Conservation (phyloP, 495 filamentous ascomycete genomes). For the Xylaria cubensis region DNA sequence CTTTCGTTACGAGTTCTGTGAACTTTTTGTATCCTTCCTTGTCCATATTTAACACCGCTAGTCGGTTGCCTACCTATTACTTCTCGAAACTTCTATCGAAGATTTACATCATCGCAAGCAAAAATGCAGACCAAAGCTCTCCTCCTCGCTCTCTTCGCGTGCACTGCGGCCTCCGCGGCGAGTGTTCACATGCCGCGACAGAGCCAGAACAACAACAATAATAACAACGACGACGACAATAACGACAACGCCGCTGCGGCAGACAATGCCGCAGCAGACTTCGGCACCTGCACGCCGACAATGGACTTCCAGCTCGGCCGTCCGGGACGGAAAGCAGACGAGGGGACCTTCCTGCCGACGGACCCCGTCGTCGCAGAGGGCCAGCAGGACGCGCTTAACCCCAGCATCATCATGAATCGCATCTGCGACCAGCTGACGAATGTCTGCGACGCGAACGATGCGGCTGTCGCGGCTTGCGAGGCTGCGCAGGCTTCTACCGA, state of each 20-base stretch:
- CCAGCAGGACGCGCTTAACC: constrained; percentile 58
- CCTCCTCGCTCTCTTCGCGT: constrained; percentile 40
- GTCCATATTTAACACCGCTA: background rate
- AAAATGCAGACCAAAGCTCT: constrained; percentile 43
- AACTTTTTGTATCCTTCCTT: background rate
- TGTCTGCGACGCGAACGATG: constrained; percentile 60
- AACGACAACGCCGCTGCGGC: background rate
- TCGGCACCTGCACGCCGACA: constrained; percentile 58
- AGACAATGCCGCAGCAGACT: constrained; percentile 40
- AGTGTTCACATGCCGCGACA: background rate
- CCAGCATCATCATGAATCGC: constrained; percentile 67
- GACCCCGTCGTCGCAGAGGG: constrained; percentile 55
- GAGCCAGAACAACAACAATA: constrained; percentile 4
- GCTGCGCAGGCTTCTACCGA: constrained; percentile 49
- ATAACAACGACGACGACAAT: background rate
- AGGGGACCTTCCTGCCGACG: constrained; percentile 59
- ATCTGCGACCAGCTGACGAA: constrained; percentile 63
- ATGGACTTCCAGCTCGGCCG: constrained; percentile 60
- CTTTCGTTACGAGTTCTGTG: constrained; percentile 13
- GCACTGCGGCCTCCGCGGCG: constrained; percentile 24
- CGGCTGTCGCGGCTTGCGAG: constrained; percentile 54
- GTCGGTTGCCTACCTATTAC: background rate
- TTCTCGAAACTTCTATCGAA: background rate
- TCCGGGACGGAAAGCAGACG: constrained; percentile 46
- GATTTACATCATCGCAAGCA: background rate